Base-by-base conservation (phyloP, 306 rosid species). In the Betula pendula region DNA sequence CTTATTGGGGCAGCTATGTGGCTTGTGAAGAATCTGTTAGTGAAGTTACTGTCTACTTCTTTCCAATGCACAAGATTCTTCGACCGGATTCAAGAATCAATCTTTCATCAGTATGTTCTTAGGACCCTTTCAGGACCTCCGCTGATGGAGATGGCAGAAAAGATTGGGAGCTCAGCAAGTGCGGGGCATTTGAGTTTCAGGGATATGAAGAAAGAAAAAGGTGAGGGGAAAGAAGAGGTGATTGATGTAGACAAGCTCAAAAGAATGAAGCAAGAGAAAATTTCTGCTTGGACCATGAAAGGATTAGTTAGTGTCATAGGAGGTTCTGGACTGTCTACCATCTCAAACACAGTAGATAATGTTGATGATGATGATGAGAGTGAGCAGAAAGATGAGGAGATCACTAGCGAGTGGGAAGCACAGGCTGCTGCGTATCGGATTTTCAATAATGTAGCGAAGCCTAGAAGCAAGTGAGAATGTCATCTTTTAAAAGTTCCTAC, bases 261-360 rank as follows among this genome's bases (percentile, higher is more conserved):
- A 59, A 90, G 86, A 75, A 90, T 89, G 91, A 92, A 88, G 73
- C 92, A 83, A 72, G 95, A 77, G 76, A 92, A 81, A 35, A 82
- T 94, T 83, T 94, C 97, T 51, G 92, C 96, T 84, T 94, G 93
- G 97, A 94, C 98, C 5, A 86, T 94, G 93, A 92, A 81, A 82
- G 93, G 91, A 20, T 83, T 94, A 74, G 74, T 92, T 75, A 77
- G 84, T 84, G 96, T 88, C 44, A 87, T 94, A 24, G 80, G 84
- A 38, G 81, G 81, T 69, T 88, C 96, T 27, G 90, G 98, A 17
- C 63, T 94, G 79, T 86, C 98, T 58, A 90, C 91, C 58, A 84
- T 90, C 43, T 84, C 91, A 55, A 77, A 86, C 70, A 48, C 94
- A n/a, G 84, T 87, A 0, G 85, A 84, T 43, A 68, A 73, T 24